These are phyloP conservation scores for Pythium phragmiticola DNA, from an alignment of 352 stramenopile species.

Conservation along the genomic window DNA sequence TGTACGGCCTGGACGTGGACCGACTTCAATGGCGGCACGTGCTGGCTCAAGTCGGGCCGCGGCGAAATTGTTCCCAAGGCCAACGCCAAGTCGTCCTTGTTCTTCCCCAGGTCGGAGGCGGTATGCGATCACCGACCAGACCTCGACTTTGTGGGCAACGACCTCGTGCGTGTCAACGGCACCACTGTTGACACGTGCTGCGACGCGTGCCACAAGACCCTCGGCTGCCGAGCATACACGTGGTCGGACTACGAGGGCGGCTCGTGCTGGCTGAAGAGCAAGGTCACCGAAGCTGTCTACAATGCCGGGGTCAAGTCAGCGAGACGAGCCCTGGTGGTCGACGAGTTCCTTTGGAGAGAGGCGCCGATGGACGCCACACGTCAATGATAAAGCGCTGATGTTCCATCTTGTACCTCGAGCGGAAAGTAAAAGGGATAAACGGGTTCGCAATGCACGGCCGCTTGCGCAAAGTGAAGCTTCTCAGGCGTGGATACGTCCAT, in stretches of 20 bases:
- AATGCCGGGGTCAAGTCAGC: conserved; percentile 15
- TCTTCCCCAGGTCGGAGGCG: neutral
- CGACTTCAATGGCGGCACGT: conserved; percentile 30
- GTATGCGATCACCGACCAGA: neutral
- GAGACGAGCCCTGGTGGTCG: too few species aligned
- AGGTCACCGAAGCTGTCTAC: neutral
- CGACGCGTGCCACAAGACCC: conserved; percentile 29
- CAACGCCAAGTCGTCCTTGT: conserved; percentile 8
- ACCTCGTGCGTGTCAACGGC: conserved; percentile 27
- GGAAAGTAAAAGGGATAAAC: too few species aligned
- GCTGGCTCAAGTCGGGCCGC: conserved; percentile 15
- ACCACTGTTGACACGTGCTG: conserved; percentile 17
- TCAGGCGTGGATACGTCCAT: too few species aligned
- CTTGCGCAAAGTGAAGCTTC: too few species aligned
- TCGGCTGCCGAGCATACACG: conserved; percentile 52
- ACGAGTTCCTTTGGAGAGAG: too few species aligned
- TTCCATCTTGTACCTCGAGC: too few species aligned
- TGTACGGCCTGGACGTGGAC: conserved; percentile 18
- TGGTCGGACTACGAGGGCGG: conserved; percentile 53
- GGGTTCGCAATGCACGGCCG: too few species aligned
- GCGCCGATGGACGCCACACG: too few species aligned
- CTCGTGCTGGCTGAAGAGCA: conserved; percentile 41
- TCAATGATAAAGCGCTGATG: too few species aligned
- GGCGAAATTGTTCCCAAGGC: conserved; percentile 11
- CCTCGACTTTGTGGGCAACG: conserved; percentile 14